phyloP scores from a whole-genome alignment of 2,329 filamentous ascomycete species.

The Xylaria polymorpha region DNA sequence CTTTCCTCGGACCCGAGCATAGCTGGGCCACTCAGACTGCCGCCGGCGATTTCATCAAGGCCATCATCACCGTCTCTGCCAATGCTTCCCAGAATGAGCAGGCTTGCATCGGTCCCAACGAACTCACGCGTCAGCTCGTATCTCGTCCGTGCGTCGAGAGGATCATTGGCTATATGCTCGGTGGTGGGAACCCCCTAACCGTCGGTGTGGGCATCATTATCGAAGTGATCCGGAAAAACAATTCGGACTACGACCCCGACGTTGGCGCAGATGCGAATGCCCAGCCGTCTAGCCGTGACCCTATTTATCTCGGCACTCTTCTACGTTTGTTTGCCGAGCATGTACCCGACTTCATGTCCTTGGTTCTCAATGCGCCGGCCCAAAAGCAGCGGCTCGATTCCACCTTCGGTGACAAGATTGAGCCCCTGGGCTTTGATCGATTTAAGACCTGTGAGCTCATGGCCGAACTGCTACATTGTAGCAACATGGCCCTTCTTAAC shows the following conservation, averaged over 20 bases:
- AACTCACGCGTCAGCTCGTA: slow-evolving; percentile 93
- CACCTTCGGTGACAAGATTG: slow-evolving; percentile 90
- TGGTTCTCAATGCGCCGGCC: slow-evolving; percentile 82
- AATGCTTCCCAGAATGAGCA: slow-evolving; percentile 98
- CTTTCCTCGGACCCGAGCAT: slow-evolving; percentile 86
- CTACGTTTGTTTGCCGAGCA: slow-evolving; percentile 89
- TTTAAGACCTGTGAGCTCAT: slow-evolving; percentile 99
- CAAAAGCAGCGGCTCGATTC: slow-evolving; percentile 81
- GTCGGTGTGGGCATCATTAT: slow-evolving; percentile 98
- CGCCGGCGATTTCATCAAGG: slow-evolving; percentile 96
- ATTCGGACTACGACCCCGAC: slow-evolving; percentile 97
- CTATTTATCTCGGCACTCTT: slow-evolving; percentile 93
- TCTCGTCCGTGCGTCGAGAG: slow-evolving; percentile 84
- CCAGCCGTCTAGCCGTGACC: slow-evolving; percentile 85
- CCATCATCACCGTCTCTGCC: slow-evolving; percentile 98
- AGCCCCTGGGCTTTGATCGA: slow-evolving; percentile 94
- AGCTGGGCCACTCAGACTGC: slow-evolving; percentile 94
- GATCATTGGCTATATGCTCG: slow-evolving; percentile 91
- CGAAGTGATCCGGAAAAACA: slow-evolving; percentile 98
- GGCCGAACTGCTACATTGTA: slow-evolving; percentile 97
- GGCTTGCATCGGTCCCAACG: slow-evolving; percentile 98
- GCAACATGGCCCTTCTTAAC: slow-evolving; percentile 97
- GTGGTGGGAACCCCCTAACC: slow-evolving; percentile 91
- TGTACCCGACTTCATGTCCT: slow-evolving; percentile 91
- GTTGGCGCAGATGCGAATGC: slow-evolving; percentile 83